Base-by-base conservation (phyloP, 2,329 filamentous ascomycete genomes). In the Colletotrichum tofieldiae region DNA sequence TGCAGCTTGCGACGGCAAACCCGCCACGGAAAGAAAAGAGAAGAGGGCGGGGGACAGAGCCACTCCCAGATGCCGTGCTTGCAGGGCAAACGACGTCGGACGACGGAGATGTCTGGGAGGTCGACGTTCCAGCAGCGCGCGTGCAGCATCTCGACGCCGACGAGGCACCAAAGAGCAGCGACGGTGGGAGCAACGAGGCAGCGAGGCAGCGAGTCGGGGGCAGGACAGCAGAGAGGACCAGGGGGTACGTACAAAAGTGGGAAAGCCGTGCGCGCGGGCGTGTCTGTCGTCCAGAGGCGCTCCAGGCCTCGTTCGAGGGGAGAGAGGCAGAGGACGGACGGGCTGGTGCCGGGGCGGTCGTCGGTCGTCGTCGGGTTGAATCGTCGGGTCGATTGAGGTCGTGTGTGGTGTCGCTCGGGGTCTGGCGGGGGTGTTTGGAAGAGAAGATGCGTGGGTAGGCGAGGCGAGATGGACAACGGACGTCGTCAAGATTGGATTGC, bases 171-270 rank as follows among this genome's bases (percentile, higher is more conserved):
- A 59, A 26, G 54, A 43, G 29, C 51, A 52, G 35, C n/a, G 39
- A 20, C 62, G 29, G 65, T 26, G 18, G 39, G 49, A 51, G 29
- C 41, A 55, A 52, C n/a, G 51, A 56, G 51, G 63, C 55, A 71
- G 56, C 45, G 43, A 63, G 26, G 61, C 69, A 47, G 39, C 26
- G 37, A 55, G 35, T 43, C 49, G 29, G 32, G 47, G 45, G 18
- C 47, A n/a, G 37, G 23, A 11, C 43, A 23, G 54, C 12, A 29
- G 61, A 43, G 32, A 55, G n/a, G 51, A 69, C 54, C 32, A 73
- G 71, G 67, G 55, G 67, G 55, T 54, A 73, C 67, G 62, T 73
- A 71, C 71, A 67, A 67, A 73, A 72, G 65, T 52, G 58, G 71
- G 45, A 72, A 72, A 67, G 58, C 41, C 20, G 60, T n/a, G 16